These are phyloP conservation scores for Heracleum sosnowskyi DNA, from an alignment of 129 eudicot species.

Conservation along the genomic window DNA sequence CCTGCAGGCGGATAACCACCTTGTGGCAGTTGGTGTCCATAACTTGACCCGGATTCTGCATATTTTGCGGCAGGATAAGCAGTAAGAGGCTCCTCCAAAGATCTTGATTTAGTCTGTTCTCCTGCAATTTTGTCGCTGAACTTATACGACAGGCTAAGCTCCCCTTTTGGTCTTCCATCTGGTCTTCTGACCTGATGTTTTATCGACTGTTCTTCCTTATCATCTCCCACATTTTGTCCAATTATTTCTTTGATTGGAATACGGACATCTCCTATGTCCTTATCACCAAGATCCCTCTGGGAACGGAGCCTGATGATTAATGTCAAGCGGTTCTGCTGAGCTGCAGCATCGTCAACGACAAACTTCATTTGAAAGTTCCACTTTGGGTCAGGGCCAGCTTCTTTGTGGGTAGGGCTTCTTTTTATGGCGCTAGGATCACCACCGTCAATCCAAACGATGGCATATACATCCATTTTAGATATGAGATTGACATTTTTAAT, in stretches of 20 bases:
- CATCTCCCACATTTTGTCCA: background rate
- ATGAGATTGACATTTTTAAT: constrained; percentile 23
- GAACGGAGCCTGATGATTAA: constrained; percentile 15
- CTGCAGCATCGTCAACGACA: constrained; percentile 12
- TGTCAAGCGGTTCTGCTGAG: constrained; percentile 13
- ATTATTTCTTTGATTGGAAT: constrained; percentile 24
- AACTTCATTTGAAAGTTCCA: constrained; percentile 28
- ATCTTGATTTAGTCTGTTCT: constrained; percentile 5
- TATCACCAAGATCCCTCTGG: constrained; percentile 20
- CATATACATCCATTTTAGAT: constrained; percentile 29
- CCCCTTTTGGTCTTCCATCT: constrained; percentile 23
- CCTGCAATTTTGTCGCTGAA: background rate
- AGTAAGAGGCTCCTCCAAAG: constrained; percentile 3
- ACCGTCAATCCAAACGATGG: constrained; percentile 19
- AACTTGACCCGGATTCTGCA: constrained; percentile 16
- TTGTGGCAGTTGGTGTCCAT: constrained; percentile 12
- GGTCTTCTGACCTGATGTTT: constrained; percentile 18
- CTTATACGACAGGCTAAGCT: constrained; percentile 21
- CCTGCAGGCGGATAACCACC: background rate
- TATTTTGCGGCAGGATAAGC: constrained; percentile 22
- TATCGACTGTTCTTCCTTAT: background rate
- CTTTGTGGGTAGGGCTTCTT: constrained; percentile 21
- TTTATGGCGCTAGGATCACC: constrained; percentile 12
- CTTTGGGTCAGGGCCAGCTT: constrained; percentile 17
- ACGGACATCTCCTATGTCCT: constrained; percentile 28